Evolutionary conservation across 352 stramenopile species (phyloP), one percentile per base, ranked within the genome.

Genomic region (Achlya hypogyna): DNA sequence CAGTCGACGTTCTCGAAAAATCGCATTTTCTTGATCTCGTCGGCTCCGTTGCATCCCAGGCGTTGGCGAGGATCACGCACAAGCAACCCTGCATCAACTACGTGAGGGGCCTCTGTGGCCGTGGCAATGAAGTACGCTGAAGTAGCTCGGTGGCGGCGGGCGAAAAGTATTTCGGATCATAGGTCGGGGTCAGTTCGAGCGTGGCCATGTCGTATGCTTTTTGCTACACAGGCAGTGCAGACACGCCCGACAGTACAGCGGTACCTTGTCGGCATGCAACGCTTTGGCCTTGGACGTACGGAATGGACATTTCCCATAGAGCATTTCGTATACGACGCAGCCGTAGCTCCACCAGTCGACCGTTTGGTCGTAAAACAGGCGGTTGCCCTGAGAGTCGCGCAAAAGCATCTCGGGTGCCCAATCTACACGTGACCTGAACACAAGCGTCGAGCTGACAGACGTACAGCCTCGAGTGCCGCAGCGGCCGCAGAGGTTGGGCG

Each of bases 331-430:
- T 27, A 99, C 75, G 59, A 98, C 87, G 72, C 95, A 98, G 12
- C 96, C 96, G 74, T 98, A 98, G 70, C 90, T 98, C 83, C 97
- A 99, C 93, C 95, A 99, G 79, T 99, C 96, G 14, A 98, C 95
- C 5, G 83, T 75, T 38, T 98, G 82, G 70, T 89, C 88, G 74
- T 99, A 99, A n/a, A 83, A 77, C 72, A 95, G 92, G 56, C 92
- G 81, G 67, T 98, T 96, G 5, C 94, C 96, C 56, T 81, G 87
- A 51, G 84, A 77, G 62, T 98, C 89, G 16, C 88, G 81, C 32
- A 88, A 70, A 32, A 98, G 74, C 95, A 99, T 98, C 78, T 99
- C 96, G 27, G 96, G 96, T 10, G 96, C 93, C 96, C 96, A 99
- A 75, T 99, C 65, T 71, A 51, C 2, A 6, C n/a, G n/a, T 18